Evolutionary conservation across 495 filamentous ascomycete species (phyloP), one percentile per base, ranked within the genome.

Genomic region (Trypethelium eluteriae): DNA sequence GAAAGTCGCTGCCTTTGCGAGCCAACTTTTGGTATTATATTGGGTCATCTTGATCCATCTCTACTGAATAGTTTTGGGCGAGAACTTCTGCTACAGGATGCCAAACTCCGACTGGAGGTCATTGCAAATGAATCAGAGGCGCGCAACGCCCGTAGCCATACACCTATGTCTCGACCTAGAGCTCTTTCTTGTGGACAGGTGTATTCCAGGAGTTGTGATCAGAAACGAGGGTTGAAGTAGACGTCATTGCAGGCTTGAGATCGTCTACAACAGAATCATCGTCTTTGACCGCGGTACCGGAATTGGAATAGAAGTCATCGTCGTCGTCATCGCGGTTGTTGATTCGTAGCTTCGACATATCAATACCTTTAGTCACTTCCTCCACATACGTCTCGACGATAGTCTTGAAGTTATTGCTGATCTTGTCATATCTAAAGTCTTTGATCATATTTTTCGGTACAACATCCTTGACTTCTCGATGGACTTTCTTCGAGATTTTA

Each of bases 381-480:
- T 70, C 69, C 38, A 68, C 68, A 66, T 70, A 70, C 2, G 16
- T 46, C n/a, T 53, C 62, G 56, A 70, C 53, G 12, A 70, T 62
- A 2, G 39, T 63, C 16, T 70, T 66, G 32, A 70, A 11, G 6
- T 66, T 66, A 11, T 59, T 50, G 14, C 35, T n/a, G 9, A 70
- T 57, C 9, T 9, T 63, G 2, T 68, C 66, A 14, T 56, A 44
- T 39, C 61, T 68, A 49, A 65, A 68, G 59, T 56, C 62, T 9
- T 59, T 62, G 5, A 64, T 9, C 38, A 68, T 38, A 38, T 65
- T 70, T 1, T 62, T 59, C 3, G 71, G 65, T 34, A 74, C 63
- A 11, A 74, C 66, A 12, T 56, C 11, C 41, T 71, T 67, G 39
- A 74, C 66, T 16, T 70, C 69, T n/a, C 57, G 41, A 61, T 74